These are phyloP conservation scores for Crithidia thermophila DNA, from an alignment of 208 protist species.

Conservation along the genomic window DNA sequence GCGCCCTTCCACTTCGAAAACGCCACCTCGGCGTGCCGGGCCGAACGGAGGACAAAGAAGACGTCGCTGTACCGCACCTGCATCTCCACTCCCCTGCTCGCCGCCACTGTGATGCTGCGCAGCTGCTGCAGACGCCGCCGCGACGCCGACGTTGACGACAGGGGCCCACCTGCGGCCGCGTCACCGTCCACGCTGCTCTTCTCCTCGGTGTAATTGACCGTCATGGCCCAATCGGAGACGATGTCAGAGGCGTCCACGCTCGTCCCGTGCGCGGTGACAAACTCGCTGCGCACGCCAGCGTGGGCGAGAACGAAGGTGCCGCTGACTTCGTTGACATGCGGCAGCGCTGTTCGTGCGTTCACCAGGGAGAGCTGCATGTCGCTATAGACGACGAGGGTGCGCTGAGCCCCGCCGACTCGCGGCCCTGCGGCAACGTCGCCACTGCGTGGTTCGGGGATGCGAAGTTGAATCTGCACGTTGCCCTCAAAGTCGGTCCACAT, in stretches of 20 bases:
- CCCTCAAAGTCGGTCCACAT: constrained; percentile 24
- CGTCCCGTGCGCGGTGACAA: constrained; percentile 5
- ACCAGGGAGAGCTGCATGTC: constrained; percentile 27
- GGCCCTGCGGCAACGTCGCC: neutral
- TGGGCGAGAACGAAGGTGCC: constrained; percentile 28
- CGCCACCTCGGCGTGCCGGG: constrained; percentile 38
- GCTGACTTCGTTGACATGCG: constrained; percentile 2
- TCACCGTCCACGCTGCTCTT: neutral
- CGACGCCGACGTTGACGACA: neutral
- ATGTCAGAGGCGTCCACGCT: constrained; percentile 10
- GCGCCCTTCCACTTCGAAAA: constrained; percentile 28
- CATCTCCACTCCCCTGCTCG: constrained; percentile 46
- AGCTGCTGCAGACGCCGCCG: constrained; percentile 4
- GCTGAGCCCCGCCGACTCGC: constrained; percentile 1
- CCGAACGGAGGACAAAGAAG: constrained; percentile 37
- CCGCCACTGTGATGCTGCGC: constrained; percentile 29
- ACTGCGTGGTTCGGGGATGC: constrained; percentile 21
- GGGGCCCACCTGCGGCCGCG: neutral
- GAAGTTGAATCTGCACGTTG: constrained; percentile 26
- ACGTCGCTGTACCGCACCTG: constrained; percentile 56
- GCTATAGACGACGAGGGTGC: constrained; percentile 29
- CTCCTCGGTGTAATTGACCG: constrained; percentile 27
- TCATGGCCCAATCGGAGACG: constrained; percentile 30
- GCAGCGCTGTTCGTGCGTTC: neutral
- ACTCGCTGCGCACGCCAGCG: constrained; percentile 29